These are phyloP conservation scores for Quercus suber DNA, from an alignment of 306 rosid species.

Conservation along the genomic window DNA sequence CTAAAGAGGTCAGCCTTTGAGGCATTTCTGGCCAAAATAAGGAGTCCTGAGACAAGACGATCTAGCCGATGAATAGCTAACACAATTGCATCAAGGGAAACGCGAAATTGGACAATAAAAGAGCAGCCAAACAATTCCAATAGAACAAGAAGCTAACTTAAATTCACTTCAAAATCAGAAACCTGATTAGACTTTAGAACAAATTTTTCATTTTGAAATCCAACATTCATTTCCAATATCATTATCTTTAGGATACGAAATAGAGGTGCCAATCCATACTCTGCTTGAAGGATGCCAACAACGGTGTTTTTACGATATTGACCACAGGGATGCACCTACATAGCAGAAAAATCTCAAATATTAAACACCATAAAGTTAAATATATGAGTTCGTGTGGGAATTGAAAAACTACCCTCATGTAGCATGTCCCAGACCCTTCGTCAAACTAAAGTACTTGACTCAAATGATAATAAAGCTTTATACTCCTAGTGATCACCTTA, in stretches of 20 bases:
- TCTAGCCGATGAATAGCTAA: slow-evolving; percentile 89
- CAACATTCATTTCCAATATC: slow-evolving; percentile 9
- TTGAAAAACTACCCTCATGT: slow-evolving; percentile 2
- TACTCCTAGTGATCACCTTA: background rate
- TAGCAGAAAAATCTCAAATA: slow-evolving; percentile 37
- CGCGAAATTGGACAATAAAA: slow-evolving; percentile 12
- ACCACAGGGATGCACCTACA: slow-evolving; percentile 96
- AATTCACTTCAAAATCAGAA: slow-evolving; percentile 6
- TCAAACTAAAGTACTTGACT: background rate
- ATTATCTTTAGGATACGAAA: slow-evolving; percentile 72
- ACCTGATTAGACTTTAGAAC: background rate
- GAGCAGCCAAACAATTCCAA: slow-evolving; percentile 9
- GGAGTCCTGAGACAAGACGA: slow-evolving; percentile 96
- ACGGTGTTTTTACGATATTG: slow-evolving; percentile 96
- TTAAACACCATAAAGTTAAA: slow-evolving; percentile 6
- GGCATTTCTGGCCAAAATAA: slow-evolving; percentile 89
- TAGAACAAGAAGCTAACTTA: slow-evolving; percentile 5
- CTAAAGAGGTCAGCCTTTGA: slow-evolving; percentile 77
- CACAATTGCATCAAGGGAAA: slow-evolving; percentile 55
- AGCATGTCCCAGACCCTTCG: background rate
- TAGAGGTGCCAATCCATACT: slow-evolving; percentile 75
- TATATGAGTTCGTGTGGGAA: background rate
- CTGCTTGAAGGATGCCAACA: slow-evolving; percentile 94
- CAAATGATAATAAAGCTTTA: background rate
- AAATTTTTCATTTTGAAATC: background rate